These are phyloP conservation scores for Podospora conica DNA, from an alignment of 495 filamentous ascomycete genomes.

Conservation along the genomic window DNA sequence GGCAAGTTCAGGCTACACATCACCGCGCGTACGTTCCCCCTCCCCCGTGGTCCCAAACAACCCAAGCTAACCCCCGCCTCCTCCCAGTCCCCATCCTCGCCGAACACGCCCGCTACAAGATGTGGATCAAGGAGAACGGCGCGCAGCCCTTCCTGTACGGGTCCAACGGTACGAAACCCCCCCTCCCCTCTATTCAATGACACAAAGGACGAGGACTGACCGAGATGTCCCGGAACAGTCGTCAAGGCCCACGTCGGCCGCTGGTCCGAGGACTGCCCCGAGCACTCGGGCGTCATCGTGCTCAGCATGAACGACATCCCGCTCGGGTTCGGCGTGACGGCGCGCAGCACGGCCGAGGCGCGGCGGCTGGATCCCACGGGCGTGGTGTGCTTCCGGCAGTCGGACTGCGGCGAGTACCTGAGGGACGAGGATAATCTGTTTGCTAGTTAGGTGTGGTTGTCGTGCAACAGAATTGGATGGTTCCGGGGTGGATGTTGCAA, in stretches of 20 bases:
- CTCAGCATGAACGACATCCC: slow-evolving; percentile 70
- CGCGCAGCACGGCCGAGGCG: slow-evolving; percentile 74
- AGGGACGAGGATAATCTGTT: slow-evolving; percentile 65
- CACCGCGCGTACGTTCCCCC: slow-evolving; percentile 46
- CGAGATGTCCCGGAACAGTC: no score
- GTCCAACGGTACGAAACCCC: slow-evolving; percentile 20
- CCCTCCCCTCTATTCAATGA: not conserved
- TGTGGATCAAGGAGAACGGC: slow-evolving; percentile 92
- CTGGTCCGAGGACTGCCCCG: slow-evolving; percentile 80
- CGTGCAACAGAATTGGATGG: no score
- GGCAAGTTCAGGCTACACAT: slow-evolving; percentile 83
- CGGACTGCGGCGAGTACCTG: slow-evolving; percentile 87
- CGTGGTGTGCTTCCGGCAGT: slow-evolving; percentile 76
- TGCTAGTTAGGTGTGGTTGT: slow-evolving; percentile 32
- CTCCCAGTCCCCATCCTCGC: slow-evolving; percentile 67
- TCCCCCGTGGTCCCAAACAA: not conserved
- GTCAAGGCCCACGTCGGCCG: slow-evolving; percentile 88
- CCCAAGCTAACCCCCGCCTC: not conserved
- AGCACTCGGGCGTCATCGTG: slow-evolving; percentile 72
- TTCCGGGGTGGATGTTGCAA: no score
- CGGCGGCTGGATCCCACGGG: slow-evolving; percentile 81
- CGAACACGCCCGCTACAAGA: slow-evolving; percentile 83
- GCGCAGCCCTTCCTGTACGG: slow-evolving; percentile 92
- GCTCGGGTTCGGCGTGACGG: slow-evolving; percentile 67
- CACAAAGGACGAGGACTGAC: no score